Evolutionary conservation across 371 early-diverging fungal species (phyloP).

Genomic region (Apophysomyces elegans): DNA sequence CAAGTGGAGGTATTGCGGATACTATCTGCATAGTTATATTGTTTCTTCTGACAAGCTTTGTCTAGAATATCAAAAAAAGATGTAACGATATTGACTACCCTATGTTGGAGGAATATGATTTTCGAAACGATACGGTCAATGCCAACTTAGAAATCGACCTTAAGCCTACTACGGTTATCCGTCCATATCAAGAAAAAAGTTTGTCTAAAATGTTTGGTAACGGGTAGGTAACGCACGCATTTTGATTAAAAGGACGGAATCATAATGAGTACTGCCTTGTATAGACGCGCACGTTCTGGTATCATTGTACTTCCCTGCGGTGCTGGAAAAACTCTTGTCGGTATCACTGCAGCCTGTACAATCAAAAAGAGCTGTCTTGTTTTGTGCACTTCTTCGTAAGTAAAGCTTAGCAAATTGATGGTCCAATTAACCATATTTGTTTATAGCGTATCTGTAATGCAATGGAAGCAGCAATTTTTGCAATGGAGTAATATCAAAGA

Average conservation of each 20-base stretch:
- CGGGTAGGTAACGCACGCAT: constrained; percentile 40
- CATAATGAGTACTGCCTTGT: background rate
- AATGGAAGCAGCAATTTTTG: constrained; percentile 98
- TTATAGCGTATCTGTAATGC: constrained; percentile 93
- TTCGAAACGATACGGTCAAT: constrained; percentile 89
- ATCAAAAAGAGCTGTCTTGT: constrained; percentile 97
- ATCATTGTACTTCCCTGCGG: constrained; percentile 99
- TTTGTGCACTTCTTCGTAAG: constrained; percentile 91
- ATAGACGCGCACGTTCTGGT: constrained; percentile 92
- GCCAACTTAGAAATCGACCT: constrained; percentile 94
- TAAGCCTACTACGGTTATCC: constrained; percentile 94
- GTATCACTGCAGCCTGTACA: constrained; percentile 99
- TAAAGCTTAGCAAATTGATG: background rate
- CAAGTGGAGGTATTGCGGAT: constrained; percentile 72
- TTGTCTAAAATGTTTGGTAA: constrained; percentile 99
- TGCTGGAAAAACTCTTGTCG: constrained; percentile 99
- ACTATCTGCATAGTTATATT: background rate
- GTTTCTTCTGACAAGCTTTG: background rate
- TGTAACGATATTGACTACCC: constrained; percentile 98
- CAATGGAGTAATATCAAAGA: constrained; percentile 96
- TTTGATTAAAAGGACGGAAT: constrained; percentile 8
- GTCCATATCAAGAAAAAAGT: constrained; percentile 99
- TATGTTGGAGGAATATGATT: constrained; percentile 99
- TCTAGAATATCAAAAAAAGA: constrained; percentile 82
- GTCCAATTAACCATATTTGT: background rate